phyloP scores from a whole-genome alignment of 2,329 filamentous ascomycete genomes.

The Clonostachys rhizophaga region DNA sequence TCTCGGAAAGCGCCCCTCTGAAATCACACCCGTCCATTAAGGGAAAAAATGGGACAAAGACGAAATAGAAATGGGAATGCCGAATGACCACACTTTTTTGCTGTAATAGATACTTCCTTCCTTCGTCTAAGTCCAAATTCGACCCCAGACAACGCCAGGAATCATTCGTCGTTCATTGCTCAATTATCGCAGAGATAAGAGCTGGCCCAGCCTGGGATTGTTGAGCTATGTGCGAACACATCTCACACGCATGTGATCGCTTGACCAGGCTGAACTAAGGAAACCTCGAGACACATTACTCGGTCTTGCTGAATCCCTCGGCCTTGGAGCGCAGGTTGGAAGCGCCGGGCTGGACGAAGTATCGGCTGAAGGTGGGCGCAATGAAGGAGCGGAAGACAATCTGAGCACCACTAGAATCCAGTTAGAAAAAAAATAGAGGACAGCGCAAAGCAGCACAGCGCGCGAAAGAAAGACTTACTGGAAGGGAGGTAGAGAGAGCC shows the following conservation, averaged over 20 bases:
- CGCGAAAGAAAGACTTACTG: conserved; percentile 55
- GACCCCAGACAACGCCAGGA: neutral
- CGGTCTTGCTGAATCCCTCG: conserved; percentile 68
- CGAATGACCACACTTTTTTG: no score
- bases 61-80: no score
- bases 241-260: neutral
- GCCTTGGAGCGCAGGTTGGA: conserved; percentile 86
- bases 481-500: conserved; percentile 95
- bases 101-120: no score
- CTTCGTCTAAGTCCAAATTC: neutral
- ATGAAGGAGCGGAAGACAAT: conserved; percentile 96
- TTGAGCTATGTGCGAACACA: no score
- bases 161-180: no score
- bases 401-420: conserved; percentile 72
- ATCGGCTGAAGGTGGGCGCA: conserved; percentile 84
- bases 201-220: neutral
- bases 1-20: no score
- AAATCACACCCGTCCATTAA: no score
- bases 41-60: no score
- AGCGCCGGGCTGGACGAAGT: conserved; percentile 70
- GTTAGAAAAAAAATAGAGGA: neutral
- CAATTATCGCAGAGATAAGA: no score
- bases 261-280: neutral
- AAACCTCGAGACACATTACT: conserved; percentile 36
- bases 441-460: neutral